phyloP scores from a whole-genome alignment of 306 rosid species.

The Notholithocarpus densiflorus region DNA sequence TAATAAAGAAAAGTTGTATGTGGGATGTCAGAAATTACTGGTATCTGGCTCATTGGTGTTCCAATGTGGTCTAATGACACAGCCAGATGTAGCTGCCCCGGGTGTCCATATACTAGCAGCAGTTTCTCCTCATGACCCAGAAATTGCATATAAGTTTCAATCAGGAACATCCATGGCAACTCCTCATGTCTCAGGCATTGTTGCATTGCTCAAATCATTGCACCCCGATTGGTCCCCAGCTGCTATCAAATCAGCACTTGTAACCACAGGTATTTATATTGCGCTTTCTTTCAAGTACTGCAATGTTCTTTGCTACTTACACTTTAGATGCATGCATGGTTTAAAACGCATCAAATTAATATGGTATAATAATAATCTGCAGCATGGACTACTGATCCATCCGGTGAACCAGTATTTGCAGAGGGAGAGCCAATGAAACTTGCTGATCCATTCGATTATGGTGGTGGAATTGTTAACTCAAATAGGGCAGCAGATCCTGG shows the following conservation, averaged over 20 bases:
- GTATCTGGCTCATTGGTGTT: neutral
- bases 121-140: constrained; percentile 11
- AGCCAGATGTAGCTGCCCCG: constrained; percentile 63
- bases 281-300: neutral
- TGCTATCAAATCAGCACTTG: constrained; percentile 47
- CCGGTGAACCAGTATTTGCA: constrained; percentile 44
- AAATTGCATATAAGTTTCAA: constrained; percentile 11
- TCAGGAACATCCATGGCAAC: constrained; percentile 64
- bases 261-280: constrained; percentile 40
- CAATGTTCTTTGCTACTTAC: neutral
- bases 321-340: no score
- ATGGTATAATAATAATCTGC: neutral
- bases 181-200: constrained; percentile 49
- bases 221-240: constrained; percentile 59
- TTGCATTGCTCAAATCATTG: constrained; percentile 44
- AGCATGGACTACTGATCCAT: constrained; percentile 47
- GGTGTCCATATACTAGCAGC: constrained; percentile 43
- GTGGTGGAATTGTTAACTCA: constrained; percentile 41
- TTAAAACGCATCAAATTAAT: neutral
- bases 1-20: neutral
- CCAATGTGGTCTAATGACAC: constrained; percentile 2
- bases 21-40: neutral
- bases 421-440: constrained; percentile 33
- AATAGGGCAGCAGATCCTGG: constrained; percentile 48
- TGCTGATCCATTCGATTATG: constrained; percentile 45